phyloP scores from a whole-genome alignment of 345 rosid genomes.

The Clausena lansium region DNA sequence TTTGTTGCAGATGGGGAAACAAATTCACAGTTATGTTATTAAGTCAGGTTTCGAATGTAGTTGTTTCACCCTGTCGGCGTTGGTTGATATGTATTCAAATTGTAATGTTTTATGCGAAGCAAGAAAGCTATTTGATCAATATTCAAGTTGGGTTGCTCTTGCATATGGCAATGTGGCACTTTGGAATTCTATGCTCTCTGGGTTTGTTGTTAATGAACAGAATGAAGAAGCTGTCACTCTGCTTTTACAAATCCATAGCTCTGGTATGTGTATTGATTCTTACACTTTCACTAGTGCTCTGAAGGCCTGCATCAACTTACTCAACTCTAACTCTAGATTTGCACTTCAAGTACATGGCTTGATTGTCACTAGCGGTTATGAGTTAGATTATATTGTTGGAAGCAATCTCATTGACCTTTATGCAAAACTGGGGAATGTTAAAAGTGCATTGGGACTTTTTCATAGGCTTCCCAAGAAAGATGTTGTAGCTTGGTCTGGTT shows the following conservation, averaged over 20 bases:
- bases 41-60: slow-evolving; percentile 58
- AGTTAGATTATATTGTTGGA: slow-evolving; percentile 55
- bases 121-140: slow-evolving; percentile 31
- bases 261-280: slow-evolving; percentile 46
- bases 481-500: slow-evolving; percentile 58
- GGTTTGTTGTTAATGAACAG: slow-evolving; percentile 43
- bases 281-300: slow-evolving; percentile 61
- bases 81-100: slow-evolving; percentile 73
- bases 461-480: slow-evolving; percentile 54
- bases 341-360: slow-evolving; percentile 69
- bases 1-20: slow-evolving; percentile 44
- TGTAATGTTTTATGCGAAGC: slow-evolving; percentile 46
- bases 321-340: slow-evolving; percentile 34
- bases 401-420: slow-evolving; percentile 61
- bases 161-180: slow-evolving; percentile 35
- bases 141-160: neutral
- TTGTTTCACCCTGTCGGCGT: slow-evolving; percentile 51
- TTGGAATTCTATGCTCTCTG: slow-evolving; percentile 69
- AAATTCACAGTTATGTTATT: slow-evolving; percentile 51
- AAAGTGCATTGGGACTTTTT: slow-evolving; percentile 41
- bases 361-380: slow-evolving; percentile 49
- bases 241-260: slow-evolving; percentile 39
- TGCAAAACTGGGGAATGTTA: slow-evolving; percentile 44
- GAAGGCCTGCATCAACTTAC: slow-evolving; percentile 58
- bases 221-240: slow-evolving; percentile 42